Conservation (phyloP, 192 early-diverging fungal genomes). For the Backusella morwellensis region DNA sequence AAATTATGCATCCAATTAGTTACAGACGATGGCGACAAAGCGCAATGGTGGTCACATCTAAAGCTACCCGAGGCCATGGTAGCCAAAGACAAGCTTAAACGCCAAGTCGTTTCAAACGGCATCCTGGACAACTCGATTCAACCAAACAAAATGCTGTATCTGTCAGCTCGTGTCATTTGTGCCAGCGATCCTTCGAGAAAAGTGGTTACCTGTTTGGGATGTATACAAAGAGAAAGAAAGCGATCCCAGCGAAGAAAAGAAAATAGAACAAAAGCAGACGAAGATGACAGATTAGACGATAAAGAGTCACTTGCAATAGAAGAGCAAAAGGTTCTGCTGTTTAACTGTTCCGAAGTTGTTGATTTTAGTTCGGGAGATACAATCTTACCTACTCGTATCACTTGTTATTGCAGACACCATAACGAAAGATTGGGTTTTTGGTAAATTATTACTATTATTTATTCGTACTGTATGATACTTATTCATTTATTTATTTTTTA, state of each 20-base stretch:
- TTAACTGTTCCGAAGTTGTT: slow-evolving; percentile 84
- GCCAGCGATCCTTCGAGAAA: slow-evolving; percentile 76
- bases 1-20: slow-evolving; percentile 86
- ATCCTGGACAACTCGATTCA: slow-evolving; percentile 24
- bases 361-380: slow-evolving; percentile 91
- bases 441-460: slow-evolving; percentile 8
- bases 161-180: slow-evolving; percentile 84
- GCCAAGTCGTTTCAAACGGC: slow-evolving; percentile 12
- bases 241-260: slow-evolving; percentile 63
- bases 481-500: neutral
- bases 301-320: slow-evolving; percentile 70
- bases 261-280: slow-evolving; percentile 36
- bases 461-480: neutral
- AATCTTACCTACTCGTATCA: slow-evolving; percentile 91
- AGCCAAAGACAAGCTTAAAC: slow-evolving; percentile 72
- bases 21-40: slow-evolving; percentile 70
- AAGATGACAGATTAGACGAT: slow-evolving; percentile 32
- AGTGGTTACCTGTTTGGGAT: slow-evolving; percentile 79
- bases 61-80: slow-evolving; percentile 84
- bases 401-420: slow-evolving; percentile 97
- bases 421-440: slow-evolving; percentile 92
- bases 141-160: slow-evolving; percentile 46
- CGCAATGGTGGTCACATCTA: slow-evolving; percentile 81
- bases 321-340: slow-evolving; percentile 80
- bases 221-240: slow-evolving; percentile 81